A percentile compares a stretch with the other conserved stretches of the same genome.
phyloP scores from a whole-genome alignment of 1,284 basidiomycete species.

The Leccinum fuscescens region DNA sequence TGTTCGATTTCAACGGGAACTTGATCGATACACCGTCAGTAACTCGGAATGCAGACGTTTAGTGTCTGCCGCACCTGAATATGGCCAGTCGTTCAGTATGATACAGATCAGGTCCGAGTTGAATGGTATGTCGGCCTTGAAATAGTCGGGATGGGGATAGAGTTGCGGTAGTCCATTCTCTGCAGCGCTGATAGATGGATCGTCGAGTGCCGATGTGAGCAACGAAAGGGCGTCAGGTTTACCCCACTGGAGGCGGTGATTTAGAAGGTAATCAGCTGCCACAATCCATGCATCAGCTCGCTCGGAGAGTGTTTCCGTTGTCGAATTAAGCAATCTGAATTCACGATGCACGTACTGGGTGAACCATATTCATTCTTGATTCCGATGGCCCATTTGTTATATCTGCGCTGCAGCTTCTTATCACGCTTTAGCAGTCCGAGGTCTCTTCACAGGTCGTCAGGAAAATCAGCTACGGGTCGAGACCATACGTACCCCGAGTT shows the following conservation, averaged over 20 bases:
- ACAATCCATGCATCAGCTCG: not conserved
- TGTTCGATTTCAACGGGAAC: slow-evolving; percentile 76
- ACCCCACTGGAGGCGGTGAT: slow-evolving; percentile 71
- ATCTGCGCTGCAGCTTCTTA: slow-evolving; percentile 61
- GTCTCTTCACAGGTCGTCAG: slow-evolving; percentile 46
- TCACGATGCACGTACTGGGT: slow-evolving; percentile 45
- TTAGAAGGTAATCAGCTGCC: slow-evolving; percentile 64
- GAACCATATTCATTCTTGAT: slow-evolving; percentile 62
- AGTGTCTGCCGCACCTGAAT: slow-evolving; percentile 61
- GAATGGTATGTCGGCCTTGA: slow-evolving; percentile 56
- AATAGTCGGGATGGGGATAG: slow-evolving; percentile 48
- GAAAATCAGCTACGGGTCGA: not conserved
- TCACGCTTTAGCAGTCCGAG: slow-evolving; percentile 77
- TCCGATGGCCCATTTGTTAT: slow-evolving; percentile 55
- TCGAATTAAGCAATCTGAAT: not conserved
- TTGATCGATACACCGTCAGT: slow-evolving; percentile 50
- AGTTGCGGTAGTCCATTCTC: slow-evolving; percentile 12
- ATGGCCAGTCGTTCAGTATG: slow-evolving; percentile 82
- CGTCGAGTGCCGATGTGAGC: slow-evolving; percentile 45
- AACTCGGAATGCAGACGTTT: slow-evolving; percentile 52
- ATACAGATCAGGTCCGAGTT: slow-evolving; percentile 61
- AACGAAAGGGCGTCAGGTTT: slow-evolving; percentile 59
- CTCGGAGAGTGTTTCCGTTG: not conserved
- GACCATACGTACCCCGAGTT: slow-evolving; percentile 59
- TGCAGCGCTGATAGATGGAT: slow-evolving; percentile 2